phyloP scores from a whole-genome alignment of 176 grass and related monocot genomes.

The Phyllostachys edulis region DNA sequence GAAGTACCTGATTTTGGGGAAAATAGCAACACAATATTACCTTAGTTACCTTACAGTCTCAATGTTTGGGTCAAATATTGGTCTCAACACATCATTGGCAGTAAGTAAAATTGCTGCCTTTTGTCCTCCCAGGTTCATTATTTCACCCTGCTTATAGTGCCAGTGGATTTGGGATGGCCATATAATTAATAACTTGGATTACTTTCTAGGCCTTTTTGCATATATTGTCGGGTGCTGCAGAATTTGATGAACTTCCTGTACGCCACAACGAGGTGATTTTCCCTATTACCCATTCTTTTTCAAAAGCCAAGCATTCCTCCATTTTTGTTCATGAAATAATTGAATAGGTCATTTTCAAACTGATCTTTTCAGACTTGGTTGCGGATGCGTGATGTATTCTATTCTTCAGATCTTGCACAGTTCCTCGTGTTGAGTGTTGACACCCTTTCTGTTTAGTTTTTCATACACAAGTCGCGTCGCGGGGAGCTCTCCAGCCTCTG shows the following conservation, averaged over 20 bases:
- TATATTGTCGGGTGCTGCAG: conserved; percentile 80
- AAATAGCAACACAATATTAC: conserved; percentile 96
- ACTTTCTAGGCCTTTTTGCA: conserved; percentile 73
- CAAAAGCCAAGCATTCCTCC: neutral
- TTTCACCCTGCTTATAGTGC: neutral
- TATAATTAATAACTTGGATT: conserved; percentile 18
- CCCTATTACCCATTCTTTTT: neutral
- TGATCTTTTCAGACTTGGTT: neutral
- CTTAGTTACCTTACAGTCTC: conserved; percentile 94
- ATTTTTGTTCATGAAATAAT: conserved; percentile 5
- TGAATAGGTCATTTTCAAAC: neutral
- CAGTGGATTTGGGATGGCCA: conserved; percentile 30
- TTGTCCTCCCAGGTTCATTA: conserved; percentile 21
- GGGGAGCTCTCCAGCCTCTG: too few relatives aligned
- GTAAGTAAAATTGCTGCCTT: conserved; percentile 45
- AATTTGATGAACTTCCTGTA: conserved; percentile 97
- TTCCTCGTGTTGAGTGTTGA: too few relatives aligned
- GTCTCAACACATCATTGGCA: conserved; percentile 75
- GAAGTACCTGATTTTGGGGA: conserved; percentile 82
- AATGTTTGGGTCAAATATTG: conserved; percentile 96
- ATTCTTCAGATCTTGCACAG: too few relatives aligned
- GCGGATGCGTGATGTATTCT: too few relatives aligned
- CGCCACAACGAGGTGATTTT: conserved; percentile 86
- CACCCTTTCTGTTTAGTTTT: too few relatives aligned
- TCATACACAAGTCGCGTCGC: too few relatives aligned